Evolutionary conservation across 345 rosid genomes (phyloP).

Genomic region (Pistacia atlantica): DNA sequence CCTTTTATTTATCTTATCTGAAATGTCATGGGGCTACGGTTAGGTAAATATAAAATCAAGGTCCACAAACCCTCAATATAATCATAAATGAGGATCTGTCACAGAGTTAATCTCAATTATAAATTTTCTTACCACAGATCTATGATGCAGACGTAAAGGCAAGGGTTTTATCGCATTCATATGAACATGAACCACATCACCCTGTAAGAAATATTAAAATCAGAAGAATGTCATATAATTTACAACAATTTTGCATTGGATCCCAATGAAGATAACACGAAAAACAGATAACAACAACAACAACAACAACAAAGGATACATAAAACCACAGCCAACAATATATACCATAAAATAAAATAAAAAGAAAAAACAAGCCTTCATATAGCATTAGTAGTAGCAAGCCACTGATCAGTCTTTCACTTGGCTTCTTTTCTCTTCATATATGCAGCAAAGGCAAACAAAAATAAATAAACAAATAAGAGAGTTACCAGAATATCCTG

Average conservation of each 20-base stretch:
- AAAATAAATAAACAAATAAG: constrained; percentile 11
- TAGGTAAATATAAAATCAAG: not conserved
- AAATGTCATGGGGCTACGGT: not conserved
- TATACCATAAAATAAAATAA: too few species aligned
- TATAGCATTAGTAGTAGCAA: too few species aligned
- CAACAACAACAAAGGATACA: too few species aligned
- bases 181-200: constrained; percentile 73
- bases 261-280: constrained; percentile 9
- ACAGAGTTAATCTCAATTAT: not conserved
- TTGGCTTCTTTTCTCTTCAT: too few species aligned
- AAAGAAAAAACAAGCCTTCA: too few species aligned
- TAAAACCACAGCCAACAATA: too few species aligned
- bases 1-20: constrained; percentile 42
- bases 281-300: not conserved
- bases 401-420: too few species aligned
- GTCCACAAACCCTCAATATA: not conserved
- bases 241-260: constrained; percentile 12
- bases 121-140: constrained; percentile 55
- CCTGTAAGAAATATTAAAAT: constrained; percentile 40
- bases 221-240: constrained; percentile 13
- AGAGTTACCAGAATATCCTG: constrained; percentile 62
- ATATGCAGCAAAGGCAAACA: not conserved
- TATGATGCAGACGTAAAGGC: constrained; percentile 73
- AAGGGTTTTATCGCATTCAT: constrained; percentile 71
- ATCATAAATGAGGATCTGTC: not conserved